These are phyloP conservation scores for Liriodendron chinense DNA, from an alignment of 164 flowering plant genomes.

Conservation along the genomic window DNA sequence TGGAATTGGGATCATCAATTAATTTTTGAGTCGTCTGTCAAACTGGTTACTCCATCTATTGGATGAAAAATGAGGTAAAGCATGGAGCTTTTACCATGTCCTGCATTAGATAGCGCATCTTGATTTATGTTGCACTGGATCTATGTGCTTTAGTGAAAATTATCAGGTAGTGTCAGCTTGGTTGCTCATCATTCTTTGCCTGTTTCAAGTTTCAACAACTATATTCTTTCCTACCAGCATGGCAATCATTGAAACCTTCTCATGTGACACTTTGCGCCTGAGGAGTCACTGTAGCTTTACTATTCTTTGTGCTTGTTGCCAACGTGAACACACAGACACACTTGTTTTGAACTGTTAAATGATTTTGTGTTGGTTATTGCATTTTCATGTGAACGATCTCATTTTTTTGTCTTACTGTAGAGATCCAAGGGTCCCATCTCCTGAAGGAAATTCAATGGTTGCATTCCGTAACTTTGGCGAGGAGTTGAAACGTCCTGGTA, in stretches of 20 bases:
- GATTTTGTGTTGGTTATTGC: neutral
- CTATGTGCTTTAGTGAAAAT: neutral
- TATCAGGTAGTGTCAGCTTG: neutral
- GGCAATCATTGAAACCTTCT: neutral
- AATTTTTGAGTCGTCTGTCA: no score
- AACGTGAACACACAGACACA: no score
- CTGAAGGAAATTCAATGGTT: conserved; percentile 55
- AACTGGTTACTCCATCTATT: no score
- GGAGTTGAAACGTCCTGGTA: conserved; percentile 71
- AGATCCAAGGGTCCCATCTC: conserved; percentile 37
- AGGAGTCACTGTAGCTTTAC: neutral
- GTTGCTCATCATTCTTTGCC: neutral
- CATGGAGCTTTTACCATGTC: no score
- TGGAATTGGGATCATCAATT: no score
- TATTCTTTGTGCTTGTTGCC: neutral
- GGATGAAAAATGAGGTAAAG: no score
- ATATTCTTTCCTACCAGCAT: neutral
- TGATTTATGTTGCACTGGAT: neutral
- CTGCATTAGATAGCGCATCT: no score
- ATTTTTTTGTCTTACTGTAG: conserved; percentile 14
- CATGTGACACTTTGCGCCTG: neutral
- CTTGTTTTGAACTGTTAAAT: neutral
- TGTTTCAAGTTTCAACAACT: no score
- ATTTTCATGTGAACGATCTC: neutral
- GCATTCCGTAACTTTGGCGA: conserved; percentile 90